A percentile compares a stretch with the other conserved stretches of the same genome.
These are phyloP conservation scores for Trichoderma afroharzianum DNA, from an alignment of 2,329 filamentous ascomycete genomes.

Conservation along the genomic window DNA sequence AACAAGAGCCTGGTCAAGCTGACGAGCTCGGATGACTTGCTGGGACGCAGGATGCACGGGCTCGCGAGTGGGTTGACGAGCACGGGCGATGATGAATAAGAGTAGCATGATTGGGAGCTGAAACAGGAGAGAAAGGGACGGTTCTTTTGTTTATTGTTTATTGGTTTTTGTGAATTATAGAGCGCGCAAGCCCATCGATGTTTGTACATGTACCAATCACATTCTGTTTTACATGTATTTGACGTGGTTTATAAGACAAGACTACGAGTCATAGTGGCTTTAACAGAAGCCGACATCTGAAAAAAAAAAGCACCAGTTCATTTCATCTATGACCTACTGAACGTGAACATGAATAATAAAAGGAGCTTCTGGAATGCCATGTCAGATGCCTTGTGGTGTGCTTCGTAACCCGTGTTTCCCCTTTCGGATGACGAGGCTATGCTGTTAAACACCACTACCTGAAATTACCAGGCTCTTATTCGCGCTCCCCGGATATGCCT, in stretches of 20 bases:
- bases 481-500: not conserved
- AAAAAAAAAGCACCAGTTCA: not conserved
- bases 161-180: slow-evolving; percentile 4
- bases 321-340: not conserved
- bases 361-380: not conserved
- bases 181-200: not conserved
- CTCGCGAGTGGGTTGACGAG: slow-evolving; percentile 53
- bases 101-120: not conserved
- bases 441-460: not conserved
- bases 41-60: slow-evolving; percentile 56
- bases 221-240: not conserved
- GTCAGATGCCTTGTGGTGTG: not conserved
- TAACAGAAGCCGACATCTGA: not conserved
- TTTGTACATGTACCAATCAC: not conserved
- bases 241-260: not conserved
- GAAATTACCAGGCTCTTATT: not conserved
- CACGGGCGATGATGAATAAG: slow-evolving; percentile 40
- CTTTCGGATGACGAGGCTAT: not conserved
- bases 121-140: not conserved
- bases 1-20: slow-evolving; percentile 51
- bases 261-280: not conserved
- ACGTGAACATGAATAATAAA: not conserved
- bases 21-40: slow-evolving; percentile 55
- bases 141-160: not conserved
- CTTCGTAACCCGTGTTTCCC: not conserved